Conservation (phyloP, 2,329 filamentous ascomycete genomes). For the Diaporthe sp. region DNA sequence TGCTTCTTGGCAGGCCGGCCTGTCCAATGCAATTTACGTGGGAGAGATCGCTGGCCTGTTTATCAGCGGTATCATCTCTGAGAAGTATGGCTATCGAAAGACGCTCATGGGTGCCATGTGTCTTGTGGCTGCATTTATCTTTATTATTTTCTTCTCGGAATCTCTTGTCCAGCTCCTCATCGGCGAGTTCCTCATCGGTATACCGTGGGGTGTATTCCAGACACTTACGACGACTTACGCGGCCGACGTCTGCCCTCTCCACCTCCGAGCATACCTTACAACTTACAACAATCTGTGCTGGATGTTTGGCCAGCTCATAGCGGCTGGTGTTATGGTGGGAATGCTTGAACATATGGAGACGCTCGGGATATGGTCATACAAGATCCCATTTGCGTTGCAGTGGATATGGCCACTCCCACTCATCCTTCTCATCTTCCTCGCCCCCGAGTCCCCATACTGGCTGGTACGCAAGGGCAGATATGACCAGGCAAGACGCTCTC, state of each 20-base stretch:
- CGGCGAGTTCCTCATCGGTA: constrained; percentile 60
- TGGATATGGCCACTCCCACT: constrained; percentile 62
- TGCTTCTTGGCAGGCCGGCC: constrained; percentile 69
- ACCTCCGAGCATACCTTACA: constrained; percentile 65
- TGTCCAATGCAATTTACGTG: constrained; percentile 66
- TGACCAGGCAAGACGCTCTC: constrained; percentile 50
- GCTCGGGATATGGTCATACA: constrained; percentile 58
- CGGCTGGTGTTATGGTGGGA: constrained; percentile 57
- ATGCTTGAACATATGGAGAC: constrained; percentile 11
- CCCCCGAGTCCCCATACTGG: constrained; percentile 58
- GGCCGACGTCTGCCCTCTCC: constrained; percentile 64
- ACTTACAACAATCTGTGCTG: constrained; percentile 70
- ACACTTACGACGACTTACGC: constrained; percentile 67
- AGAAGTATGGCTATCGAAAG: constrained; percentile 64
- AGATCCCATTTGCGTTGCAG: constrained; percentile 53
- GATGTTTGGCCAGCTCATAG: constrained; percentile 68
- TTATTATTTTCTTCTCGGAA: constrained; percentile 66
- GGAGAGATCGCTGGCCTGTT: constrained; percentile 70
- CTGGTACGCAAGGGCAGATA: constrained; percentile 56
- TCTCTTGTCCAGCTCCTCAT: constrained; percentile 61
- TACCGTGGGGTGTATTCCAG: constrained; percentile 68
- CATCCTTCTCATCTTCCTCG: constrained; percentile 47
- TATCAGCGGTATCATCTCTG: constrained; percentile 65
- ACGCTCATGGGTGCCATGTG: constrained; percentile 63
- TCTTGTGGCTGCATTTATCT: constrained; percentile 61